A percentile compares a stretch with the other conserved stretches of the same genome.
phyloP scores from a whole-genome alignment of 2,329 filamentous ascomycete genomes.

The Fusarium circinatum region DNA sequence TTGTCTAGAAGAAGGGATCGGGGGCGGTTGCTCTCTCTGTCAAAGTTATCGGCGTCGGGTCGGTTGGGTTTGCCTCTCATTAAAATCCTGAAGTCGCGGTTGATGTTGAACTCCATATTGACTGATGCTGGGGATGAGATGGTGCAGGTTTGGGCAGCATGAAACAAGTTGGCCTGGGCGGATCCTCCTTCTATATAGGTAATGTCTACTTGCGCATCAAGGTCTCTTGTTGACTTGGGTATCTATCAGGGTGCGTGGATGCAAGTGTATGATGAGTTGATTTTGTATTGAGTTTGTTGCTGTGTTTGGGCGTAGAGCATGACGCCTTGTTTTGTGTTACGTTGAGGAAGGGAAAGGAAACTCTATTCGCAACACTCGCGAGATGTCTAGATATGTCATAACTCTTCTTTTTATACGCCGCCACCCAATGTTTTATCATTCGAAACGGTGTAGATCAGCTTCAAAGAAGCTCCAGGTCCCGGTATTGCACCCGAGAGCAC shows the following conservation, averaged over 20 bases:
- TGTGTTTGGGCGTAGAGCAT: background rate
- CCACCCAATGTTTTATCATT: too few relatives aligned
- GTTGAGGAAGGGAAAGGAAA: background rate
- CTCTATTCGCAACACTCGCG: accelerated
- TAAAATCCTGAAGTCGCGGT: background rate
- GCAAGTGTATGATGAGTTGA: background rate
- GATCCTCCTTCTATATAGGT: background rate
- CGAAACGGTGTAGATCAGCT: too few relatives aligned
- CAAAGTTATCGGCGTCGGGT: background rate
- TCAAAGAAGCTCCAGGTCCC: too few relatives aligned
- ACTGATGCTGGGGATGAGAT: background rate
- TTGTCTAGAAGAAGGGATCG: background rate
- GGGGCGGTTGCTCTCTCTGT: background rate
- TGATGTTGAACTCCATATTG: background rate
- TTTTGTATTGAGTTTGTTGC: background rate
- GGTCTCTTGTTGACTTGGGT: accelerated
- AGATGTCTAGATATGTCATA: too few relatives aligned
- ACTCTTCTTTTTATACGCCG: too few relatives aligned
- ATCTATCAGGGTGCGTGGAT: background rate
- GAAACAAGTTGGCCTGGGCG: background rate
- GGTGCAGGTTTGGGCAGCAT: background rate
- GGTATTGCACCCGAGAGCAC: too few relatives aligned
- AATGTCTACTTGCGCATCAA: accelerated
- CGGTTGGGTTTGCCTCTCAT: accelerated
- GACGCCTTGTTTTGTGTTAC: background rate